Evolutionary conservation across 306 rosid species (phyloP).

Genomic region (Inga leiocalycina): DNA sequence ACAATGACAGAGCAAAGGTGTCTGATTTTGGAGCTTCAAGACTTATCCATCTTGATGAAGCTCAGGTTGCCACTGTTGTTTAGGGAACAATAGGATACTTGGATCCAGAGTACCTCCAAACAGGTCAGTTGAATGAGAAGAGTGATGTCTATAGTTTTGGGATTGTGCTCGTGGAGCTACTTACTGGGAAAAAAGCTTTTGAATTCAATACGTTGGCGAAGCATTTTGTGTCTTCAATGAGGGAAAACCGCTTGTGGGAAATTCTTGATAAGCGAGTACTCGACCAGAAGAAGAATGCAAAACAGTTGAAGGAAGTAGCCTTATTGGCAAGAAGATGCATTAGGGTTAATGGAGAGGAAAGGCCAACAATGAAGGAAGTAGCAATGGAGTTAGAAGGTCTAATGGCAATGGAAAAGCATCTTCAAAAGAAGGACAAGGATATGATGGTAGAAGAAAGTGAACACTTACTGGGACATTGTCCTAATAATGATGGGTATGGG

Average conservation of each 20-base stretch:
- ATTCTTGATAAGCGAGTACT: not conserved
- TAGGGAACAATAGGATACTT: not conserved
- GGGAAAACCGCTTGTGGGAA: not conserved
- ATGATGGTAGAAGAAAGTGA: not conserved
- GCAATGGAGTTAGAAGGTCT: not conserved
- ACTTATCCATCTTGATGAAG: not conserved
- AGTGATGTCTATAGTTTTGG: not conserved
- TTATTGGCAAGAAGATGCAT: not conserved
- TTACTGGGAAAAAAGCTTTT: not conserved
- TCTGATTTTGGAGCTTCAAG: not conserved
- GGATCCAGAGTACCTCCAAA: not conserved
- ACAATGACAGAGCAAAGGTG: not conserved
- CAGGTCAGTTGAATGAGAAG: not conserved
- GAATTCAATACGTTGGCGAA: not conserved
- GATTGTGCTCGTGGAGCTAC: not conserved
- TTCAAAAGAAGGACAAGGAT: not conserved
- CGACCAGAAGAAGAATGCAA: not conserved
- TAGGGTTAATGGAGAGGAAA: too few species aligned
- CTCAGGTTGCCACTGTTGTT: not conserved
- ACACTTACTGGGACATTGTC: not conserved
- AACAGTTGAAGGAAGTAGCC: not conserved
- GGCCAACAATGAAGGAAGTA: not conserved
- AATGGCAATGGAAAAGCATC: not conserved
- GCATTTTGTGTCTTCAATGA: not conserved
- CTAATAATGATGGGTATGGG: not conserved